These are phyloP conservation scores for Acorus calamus DNA, from an alignment of 106 monocot genomes.

Conservation along the genomic window DNA sequence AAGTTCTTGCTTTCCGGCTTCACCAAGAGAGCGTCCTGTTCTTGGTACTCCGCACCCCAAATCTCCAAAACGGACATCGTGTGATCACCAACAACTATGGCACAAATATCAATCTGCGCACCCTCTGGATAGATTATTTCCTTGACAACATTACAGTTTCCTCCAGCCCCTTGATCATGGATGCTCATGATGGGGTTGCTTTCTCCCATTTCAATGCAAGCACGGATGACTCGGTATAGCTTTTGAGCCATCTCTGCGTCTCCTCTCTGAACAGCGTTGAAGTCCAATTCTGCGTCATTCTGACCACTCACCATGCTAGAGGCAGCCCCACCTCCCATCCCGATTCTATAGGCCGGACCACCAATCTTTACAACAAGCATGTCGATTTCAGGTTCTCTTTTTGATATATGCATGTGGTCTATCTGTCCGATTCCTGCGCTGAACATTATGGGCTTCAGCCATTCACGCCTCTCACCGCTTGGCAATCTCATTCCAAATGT, in stretches of 20 bases:
- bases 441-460: conserved; percentile 99
- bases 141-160: conserved; percentile 97
- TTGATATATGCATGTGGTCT: conserved; percentile 67
- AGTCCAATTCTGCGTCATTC: conserved; percentile 94
- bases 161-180: conserved; percentile 97
- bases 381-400: conserved; percentile 74
- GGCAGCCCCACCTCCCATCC: conserved; percentile 98
- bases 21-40: conserved; percentile 87
- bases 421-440: conserved; percentile 87
- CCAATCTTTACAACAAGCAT: conserved; percentile 99
- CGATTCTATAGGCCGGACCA: conserved; percentile 90
- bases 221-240: conserved; percentile 76
- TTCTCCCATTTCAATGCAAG: conserved; percentile 89
- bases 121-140: conserved; percentile 97
- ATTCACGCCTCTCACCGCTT: conserved; percentile 82
- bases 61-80: conserved; percentile 97
- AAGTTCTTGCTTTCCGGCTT: conserved; percentile 50
- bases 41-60: conserved; percentile 99
- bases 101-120: conserved; percentile 77
- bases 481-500: conserved; percentile 75
- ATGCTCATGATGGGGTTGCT: conserved; percentile 88
- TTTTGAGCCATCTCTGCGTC: conserved; percentile 99
- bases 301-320: conserved; percentile 97
- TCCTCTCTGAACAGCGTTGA: conserved; percentile 92
- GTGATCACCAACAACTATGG: conserved; percentile 78